Base-by-base conservation (phyloP, 352 stramenopile species). In the Aphanomyces stellatus region DNA sequence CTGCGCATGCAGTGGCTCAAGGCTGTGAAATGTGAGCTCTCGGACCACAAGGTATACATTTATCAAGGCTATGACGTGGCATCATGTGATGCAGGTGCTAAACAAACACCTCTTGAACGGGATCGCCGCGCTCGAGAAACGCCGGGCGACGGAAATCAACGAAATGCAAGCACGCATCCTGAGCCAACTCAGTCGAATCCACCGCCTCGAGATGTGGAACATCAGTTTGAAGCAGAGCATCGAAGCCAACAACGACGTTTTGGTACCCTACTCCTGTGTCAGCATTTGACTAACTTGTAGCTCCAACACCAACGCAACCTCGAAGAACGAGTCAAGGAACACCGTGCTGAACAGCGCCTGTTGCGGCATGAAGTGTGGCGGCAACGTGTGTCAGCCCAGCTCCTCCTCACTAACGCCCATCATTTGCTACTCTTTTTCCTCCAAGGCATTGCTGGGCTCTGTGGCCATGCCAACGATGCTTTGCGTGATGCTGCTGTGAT, bases 121-220 rank as follows among this genome's bases (percentile, higher is more conserved):
- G 0, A 88, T 85, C 30, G 69, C 78, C 27, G 84, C 80, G 0
- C 74, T 92, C 0, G 82, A 92, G 57, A 87, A 91, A 55, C 82
- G 82, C 3, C 79, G 81, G 15, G 82, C 84, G 4, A 74, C 78
- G 0, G 84, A 92, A 62, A 86, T 79, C 48, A 92, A 91, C 68
- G 84, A 92, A 51, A 87, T 91, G 79, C 79, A 76, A 22, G 88
- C 89, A 53, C 78, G 84, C 40, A 88, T 92, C 41, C 65, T 72
- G 8, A 65, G 79, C 31, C 84, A 92, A 69, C 78, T 90, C 49
- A 76, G 72, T 30, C 82, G 80, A 49, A 88, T 91, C 63, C 87
- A 84, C 62, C 79, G 79, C 63, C 75, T 91, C 22, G 79, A 90
- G 53, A 90, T 92, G 80, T 92, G 84, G 84, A 91, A 88, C 51